Evolutionary conservation across 2,329 filamentous ascomycete species (phyloP), one percentile per base, ranked within the genome.

Genomic region (Alternaria sp.): DNA sequence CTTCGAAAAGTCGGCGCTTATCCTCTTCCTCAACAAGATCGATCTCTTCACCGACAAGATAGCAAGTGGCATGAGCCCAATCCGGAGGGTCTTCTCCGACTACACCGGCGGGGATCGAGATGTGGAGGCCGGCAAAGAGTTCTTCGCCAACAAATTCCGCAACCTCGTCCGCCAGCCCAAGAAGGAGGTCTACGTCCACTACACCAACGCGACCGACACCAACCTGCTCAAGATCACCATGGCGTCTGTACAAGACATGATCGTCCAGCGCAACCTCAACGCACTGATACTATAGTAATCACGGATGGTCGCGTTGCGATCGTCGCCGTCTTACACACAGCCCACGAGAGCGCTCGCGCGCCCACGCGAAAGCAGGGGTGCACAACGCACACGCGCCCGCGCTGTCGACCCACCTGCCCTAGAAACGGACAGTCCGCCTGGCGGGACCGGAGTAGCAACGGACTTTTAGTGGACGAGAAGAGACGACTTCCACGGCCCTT

Each of bases 221-320:
- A 77, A 85, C 71, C 72, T 85, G 61, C 74, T 99, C 57, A 84
- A 85, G 72, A 85, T 84, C 76, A 85, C 83, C 26, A 85, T 85
- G 83, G 80, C 80, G 57, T 84, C 82, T 36, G 83, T 85, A 54
- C 83, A 85, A 69, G 83, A 85, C 68, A 85, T 85, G 83, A 85
- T 85, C 68, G 83, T 85, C 55, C 83, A 85, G 71, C 81, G 83
- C 61, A 85, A 85, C 68, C 77, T 85, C 69, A 83, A 85, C 67
- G 81, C 81, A 47, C 74, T 85, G 66, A 85, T 85, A 61, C 72
- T 81, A 57, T 81, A 70, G 79, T 55, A 62, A 62, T 57, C 9
- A 58, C 25, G 12, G 26, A 49, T 13, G 52, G 54, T 47, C 54
- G 54, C 52, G 43, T 43, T 26, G 30, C 26, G 49, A 60, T 12